phyloP scores from a whole-genome alignment of 768 basidiomycete species.

The Collybiopsis luxurians region DNA sequence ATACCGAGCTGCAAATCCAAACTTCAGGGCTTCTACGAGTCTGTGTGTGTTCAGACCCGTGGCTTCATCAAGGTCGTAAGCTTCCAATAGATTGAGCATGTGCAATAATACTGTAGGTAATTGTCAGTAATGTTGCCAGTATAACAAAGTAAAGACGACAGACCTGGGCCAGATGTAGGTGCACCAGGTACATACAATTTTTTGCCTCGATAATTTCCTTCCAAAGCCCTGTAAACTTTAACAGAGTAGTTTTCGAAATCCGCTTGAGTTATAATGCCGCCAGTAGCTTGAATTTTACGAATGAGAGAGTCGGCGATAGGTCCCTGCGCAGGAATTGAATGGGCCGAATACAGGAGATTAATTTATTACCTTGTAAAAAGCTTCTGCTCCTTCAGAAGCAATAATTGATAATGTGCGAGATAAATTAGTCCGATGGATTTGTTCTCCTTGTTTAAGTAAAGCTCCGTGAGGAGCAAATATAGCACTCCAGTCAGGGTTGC shows the following conservation, averaged over 20 bases:
- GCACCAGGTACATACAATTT: conserved; percentile 84
- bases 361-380: conserved; percentile 70
- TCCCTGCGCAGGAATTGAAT: conserved; percentile 44
- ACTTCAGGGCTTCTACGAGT: conserved; percentile 83
- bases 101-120: conserved; percentile 64
- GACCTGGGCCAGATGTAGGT: conserved; percentile 80
- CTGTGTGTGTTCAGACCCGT: conserved; percentile 75
- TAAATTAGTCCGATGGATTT: conserved; percentile 68
- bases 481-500: conserved; percentile 70
- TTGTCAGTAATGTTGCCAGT: not conserved
- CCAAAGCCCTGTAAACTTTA: conserved; percentile 67
- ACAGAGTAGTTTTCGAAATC: conserved; percentile 75
- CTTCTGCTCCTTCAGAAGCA: conserved; percentile 72
- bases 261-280: conserved; percentile 75
- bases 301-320: conserved; percentile 79
- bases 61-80: conserved; percentile 54
- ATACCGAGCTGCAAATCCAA: conserved; percentile 51
- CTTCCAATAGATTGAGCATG: conserved; percentile 88
- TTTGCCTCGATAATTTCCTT: conserved; percentile 73
- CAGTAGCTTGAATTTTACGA: conserved; percentile 62
- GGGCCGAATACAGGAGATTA: conserved; percentile 10
- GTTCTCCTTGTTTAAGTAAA: conserved; percentile 72
- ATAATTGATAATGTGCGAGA: conserved; percentile 74
- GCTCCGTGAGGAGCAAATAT: conserved; percentile 79
- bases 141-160: conserved; percentile 12